Evolutionary conservation across 1,284 basidiomycete genomes (phyloP), one percentile per base, ranked within the genome.

Genomic region (Austroboletus novae-zelandiae): DNA sequence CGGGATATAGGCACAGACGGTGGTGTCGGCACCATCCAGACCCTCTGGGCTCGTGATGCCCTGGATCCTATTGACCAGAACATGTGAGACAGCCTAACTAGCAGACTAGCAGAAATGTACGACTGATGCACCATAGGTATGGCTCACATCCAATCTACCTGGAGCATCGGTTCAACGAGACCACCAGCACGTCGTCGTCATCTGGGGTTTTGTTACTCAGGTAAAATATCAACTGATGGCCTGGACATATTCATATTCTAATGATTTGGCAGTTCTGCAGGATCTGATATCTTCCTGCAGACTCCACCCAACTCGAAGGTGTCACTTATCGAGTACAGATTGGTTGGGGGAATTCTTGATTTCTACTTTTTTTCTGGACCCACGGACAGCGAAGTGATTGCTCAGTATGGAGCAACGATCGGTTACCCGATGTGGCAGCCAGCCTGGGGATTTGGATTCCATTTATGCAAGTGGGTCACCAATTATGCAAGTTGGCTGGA

Each of bases 351-450:
- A 13, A 79, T 79, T 3, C 67, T 88, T 32, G 82, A 86, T 60
- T 78, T 86, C 44, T 86, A 86, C 70, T 88, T 89, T 65, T 76
- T 86, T 60, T 78, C 83, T 32, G 88, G 89, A 1, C 83, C 84
- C 0, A 74, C 73, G 15, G 81, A 84, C n/a, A 71, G 73, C 32
- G 71, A 75, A 20, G 86, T 89, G 10, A 76, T 86, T 35, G 75
- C 83, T 51, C 89, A 91, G 62, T 88, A 90, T 58, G 75, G 81
- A 9, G 71, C 65, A 11, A 63, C 80, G 14, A 71, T 84, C 36
- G 86, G 86, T 1, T 69, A 79, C 41, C 84, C 86, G 2, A 79
- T 76, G 8, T 83, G 83, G 82, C 79, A 84, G 56, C 85, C 84
- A 5, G 72, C 74, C 34, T 88, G 83, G 81, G 81, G 77, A 5